Base-by-base conservation (phyloP, 306 rosid genomes). In the Rubus idaeus region DNA sequence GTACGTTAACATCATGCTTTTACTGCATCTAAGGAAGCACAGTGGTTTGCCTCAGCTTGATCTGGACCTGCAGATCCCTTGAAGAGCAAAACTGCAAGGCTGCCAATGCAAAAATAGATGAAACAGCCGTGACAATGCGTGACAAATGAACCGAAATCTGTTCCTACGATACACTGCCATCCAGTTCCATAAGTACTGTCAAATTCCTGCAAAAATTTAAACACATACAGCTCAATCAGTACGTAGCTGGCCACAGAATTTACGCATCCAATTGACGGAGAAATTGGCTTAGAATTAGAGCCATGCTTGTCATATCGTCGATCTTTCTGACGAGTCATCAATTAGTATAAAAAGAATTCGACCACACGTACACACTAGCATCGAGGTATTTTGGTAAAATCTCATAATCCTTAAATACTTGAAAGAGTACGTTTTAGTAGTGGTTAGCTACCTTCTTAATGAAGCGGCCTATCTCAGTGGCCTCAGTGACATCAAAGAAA, bases 101-200 rank as follows among this genome's bases (percentile, higher is more conserved):
- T 94, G 14, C 96, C 96, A 21, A 91, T 65, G 72, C 89, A 82
- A 78, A 91, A 91, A 82, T 94, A 85, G 68, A 90, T 94, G 78
- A 94, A 94, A 73, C 92, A 87, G 14, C 97, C 96, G 53, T 80
- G 84, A 16, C 89, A 91, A 69, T 91, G 97, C 0, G 97, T 94
- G 82, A 94, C 96, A 86, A 90, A 94, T 2, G 98, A 94, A 68
- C 97, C 94, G 80, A 94, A 94, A 86, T 94, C 94, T 40, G 91
- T 91, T 47, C 98, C 98, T 37, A 90, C 97, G 35, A 91, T 89
- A 83, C 98, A 94, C 78, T 94, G 98, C 97, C 97, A 94, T 56
- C 98, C 97, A 78, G 75, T 23, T 52, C 91, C 98, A 80, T 94
- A 74, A 4, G 50, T 45, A 80, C 78, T 80, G 68, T 94, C 98